Conservation (phyloP, 352 stramenopile species). For the Globisporangium echinulatum region DNA sequence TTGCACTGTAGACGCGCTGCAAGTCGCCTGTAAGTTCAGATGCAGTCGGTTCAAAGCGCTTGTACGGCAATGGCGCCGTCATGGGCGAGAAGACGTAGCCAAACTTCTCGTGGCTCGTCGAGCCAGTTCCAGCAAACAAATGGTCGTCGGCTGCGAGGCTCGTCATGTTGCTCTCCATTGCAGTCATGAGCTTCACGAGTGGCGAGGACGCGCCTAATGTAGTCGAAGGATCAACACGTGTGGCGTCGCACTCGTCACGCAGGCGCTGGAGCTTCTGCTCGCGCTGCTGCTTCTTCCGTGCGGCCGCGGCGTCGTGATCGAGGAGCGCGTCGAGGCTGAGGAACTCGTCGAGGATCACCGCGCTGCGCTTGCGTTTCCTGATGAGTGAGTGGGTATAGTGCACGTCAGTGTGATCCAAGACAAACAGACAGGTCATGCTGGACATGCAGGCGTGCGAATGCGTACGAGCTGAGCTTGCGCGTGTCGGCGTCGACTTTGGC, state of each 20-base stretch:
- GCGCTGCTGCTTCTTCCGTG: slow-evolving; percentile 49
- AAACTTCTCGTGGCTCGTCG: slow-evolving; percentile 57
- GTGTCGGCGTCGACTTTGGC: slow-evolving; percentile 37
- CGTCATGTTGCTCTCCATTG: slow-evolving; percentile 68
- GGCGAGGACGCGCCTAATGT: slow-evolving; percentile 22
- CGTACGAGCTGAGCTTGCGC: slow-evolving; percentile 24
- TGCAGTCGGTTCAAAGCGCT: slow-evolving; percentile 49
- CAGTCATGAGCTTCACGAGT: slow-evolving; percentile 53
- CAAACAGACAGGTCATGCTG: neutral
- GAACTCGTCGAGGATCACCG: slow-evolving; percentile 54
- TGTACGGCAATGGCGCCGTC: slow-evolving; percentile 49
- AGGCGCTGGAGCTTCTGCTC: slow-evolving; percentile 51
- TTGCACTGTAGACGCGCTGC: slow-evolving; percentile 49
- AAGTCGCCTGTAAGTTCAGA: slow-evolving; percentile 48
- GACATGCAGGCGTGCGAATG: neutral
- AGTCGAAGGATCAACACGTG: slow-evolving; percentile 8
- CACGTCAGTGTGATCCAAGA: neutral
- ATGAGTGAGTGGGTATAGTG: slow-evolving; percentile 1
- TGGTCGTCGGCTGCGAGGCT: slow-evolving; percentile 58
- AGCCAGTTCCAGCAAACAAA: slow-evolving; percentile 35
- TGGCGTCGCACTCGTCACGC: slow-evolving; percentile 37
- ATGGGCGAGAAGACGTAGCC: slow-evolving; percentile 81
- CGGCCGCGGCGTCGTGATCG: slow-evolving; percentile 46
- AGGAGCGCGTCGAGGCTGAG: slow-evolving; percentile 71
- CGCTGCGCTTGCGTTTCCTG: slow-evolving; percentile 23